Conservation (phyloP, 2,329 filamentous ascomycete genomes). For the Hypomyces rosellus region DNA sequence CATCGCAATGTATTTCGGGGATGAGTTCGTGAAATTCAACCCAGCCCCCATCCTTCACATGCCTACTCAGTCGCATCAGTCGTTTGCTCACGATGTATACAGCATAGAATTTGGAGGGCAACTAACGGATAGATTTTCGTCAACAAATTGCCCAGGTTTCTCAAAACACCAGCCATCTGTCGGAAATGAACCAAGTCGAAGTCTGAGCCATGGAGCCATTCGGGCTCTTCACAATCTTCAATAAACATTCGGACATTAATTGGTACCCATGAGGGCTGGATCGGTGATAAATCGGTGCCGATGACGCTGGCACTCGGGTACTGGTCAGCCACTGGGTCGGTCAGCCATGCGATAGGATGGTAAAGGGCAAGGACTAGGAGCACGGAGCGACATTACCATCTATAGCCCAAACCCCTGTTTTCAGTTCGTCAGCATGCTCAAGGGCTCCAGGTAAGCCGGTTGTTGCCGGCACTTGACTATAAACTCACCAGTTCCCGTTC, state of each 20-base stretch:
- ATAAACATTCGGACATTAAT: constrained; percentile 57
- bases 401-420: constrained; percentile 46
- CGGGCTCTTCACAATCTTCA: constrained; percentile 52
- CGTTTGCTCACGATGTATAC: no score
- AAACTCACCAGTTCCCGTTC: constrained; percentile 41
- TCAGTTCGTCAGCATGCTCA: constrained; percentile 1
- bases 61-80: constrained; percentile 20
- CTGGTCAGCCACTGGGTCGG: constrained; percentile 31
- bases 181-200: constrained; percentile 53
- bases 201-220: constrained; percentile 47
- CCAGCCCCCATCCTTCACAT: constrained; percentile 43
- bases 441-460: not conserved
- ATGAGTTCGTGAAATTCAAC: constrained; percentile 45
- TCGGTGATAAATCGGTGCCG: constrained; percentile 39
- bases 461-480: not conserved
- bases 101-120: not conserved
- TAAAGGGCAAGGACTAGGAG: not conserved
- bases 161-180: constrained; percentile 43
- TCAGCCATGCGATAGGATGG: constrained; percentile 3
- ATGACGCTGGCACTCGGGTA: constrained; percentile 35
- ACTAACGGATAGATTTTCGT: constrained; percentile 29
- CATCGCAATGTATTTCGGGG: constrained; percentile 35
- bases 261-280: constrained; percentile 45
- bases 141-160: constrained; percentile 44
- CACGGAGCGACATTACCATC: constrained; percentile 26